Evolutionary conservation across 2,329 filamentous ascomycete species (phyloP), one percentile per base, ranked within the genome.

Genomic region (Chrysoporthe deuterocubensis): DNA sequence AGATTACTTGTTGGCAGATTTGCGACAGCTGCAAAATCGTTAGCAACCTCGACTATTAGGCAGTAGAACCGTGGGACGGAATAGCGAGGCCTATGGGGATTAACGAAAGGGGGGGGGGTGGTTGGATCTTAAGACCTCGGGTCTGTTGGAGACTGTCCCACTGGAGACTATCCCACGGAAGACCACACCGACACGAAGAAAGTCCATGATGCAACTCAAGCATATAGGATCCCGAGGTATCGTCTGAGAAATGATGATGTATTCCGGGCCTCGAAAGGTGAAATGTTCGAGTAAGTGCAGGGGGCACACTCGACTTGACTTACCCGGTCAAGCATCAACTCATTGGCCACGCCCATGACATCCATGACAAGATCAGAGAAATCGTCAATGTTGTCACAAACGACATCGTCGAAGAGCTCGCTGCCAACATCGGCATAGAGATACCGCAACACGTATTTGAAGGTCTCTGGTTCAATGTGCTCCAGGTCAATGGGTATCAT

Each of bases 311-410:
- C 21, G n/a, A 52, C 56, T 52, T 65, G n/a, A 52, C 63, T 52
- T 65, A 60, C 63, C 7, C 94, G 87, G 76, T 97, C 94, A 59
- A 99, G 85, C 94, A 99, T 97, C 67, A 99, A 82, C 78, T 99
- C 95, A 75, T 99, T 96, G 14, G 94, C 93, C 64, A 93, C 90
- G 66, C 89, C 89, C 86, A 98, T 90, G 57, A 98, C 92, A 73
- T 97, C 94, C 80, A 98, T 86, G 9, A 97, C 85, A n/a, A 96
- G 82, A 73, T 98, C 94, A 4, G 94, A 88, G 71, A 97, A 94
- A 58, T 94, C 91, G 72, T 97, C 94, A 6, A 97, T 79, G 69
- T 90, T 89, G 18, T 87, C 81, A 46, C 87, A 86, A 18, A 91
- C 86, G 5, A 96, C 86, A 43, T 91, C 84, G 71, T 97, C 89